These are phyloP conservation scores for Mortierella sp. DNA, from an alignment of 371 early-diverging fungal species.

Conservation along the genomic window DNA sequence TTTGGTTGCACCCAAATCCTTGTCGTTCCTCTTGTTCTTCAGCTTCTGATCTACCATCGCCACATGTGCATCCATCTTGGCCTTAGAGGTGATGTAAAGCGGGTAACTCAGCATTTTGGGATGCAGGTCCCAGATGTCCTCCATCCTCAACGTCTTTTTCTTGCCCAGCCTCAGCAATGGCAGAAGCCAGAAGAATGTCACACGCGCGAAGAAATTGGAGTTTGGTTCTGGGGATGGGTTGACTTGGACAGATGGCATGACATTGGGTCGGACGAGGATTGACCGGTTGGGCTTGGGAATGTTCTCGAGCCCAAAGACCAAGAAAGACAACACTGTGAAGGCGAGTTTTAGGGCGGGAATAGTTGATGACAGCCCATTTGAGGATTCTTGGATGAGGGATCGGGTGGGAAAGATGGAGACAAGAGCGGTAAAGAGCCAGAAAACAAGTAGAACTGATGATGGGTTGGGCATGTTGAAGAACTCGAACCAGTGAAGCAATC, in stretches of 20 bases:
- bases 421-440: constrained; percentile 71
- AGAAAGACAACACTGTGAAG: constrained; percentile 58
- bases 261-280: background rate
- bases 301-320: constrained; percentile 75
- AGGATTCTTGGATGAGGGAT: constrained; percentile 47
- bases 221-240: constrained; percentile 75
- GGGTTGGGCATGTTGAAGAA: constrained; percentile 72
- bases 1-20: background rate
- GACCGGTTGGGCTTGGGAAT: constrained; percentile 66
- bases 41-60: constrained; percentile 15
- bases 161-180: constrained; percentile 84
- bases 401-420: constrained; percentile 69
- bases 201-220: constrained; percentile 84
- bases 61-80: constrained; percentile 32
- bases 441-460: constrained; percentile 75
- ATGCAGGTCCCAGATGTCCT: constrained; percentile 82
- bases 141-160: constrained; percentile 72
- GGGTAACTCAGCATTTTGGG: constrained; percentile 57
- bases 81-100: constrained; percentile 23
- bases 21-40: constrained; percentile 64
- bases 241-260: background rate
- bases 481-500: constrained; percentile 72
- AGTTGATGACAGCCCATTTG: constrained; percentile 49
- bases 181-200: constrained; percentile 93
- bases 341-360: constrained; percentile 55